These are phyloP conservation scores for Mycena epipterygia DNA, from an alignment of 768 basidiomycete genomes.

Conservation along the genomic window DNA sequence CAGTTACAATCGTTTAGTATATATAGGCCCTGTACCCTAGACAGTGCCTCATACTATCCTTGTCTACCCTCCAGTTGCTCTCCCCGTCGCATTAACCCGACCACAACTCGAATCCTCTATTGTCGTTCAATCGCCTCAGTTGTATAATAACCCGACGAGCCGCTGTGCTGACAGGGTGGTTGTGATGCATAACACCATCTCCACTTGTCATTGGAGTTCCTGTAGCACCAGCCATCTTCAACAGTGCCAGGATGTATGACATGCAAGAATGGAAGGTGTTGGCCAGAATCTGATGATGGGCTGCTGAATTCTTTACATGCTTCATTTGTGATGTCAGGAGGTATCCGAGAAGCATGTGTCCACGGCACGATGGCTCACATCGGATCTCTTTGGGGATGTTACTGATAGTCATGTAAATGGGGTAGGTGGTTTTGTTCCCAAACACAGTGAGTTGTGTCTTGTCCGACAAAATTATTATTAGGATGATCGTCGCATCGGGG, in stretches of 20 bases:
- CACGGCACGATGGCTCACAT: not conserved
- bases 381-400: not conserved
- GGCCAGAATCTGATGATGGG: not conserved
- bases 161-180: too few relatives aligned
- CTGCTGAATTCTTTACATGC: not conserved
- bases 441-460: not conserved
- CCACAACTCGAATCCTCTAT: too few relatives aligned
- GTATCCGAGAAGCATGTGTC: not conserved
- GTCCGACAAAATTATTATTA: not conserved
- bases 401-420: not conserved
- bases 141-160: too few relatives aligned
- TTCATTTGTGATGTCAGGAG: not conserved
- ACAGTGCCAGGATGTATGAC: not conserved
- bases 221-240: not conserved
- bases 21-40: too few relatives aligned
- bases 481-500: not conserved
- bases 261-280: not conserved
- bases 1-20: too few relatives aligned
- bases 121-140: too few relatives aligned
- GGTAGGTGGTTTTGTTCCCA: not conserved
- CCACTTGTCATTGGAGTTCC: too few relatives aligned
- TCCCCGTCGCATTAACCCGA: too few relatives aligned
- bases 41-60: too few relatives aligned
- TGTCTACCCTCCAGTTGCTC: too few relatives aligned
- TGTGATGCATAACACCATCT: too few relatives aligned